Evolutionary conservation across 768 basidiomycete species (phyloP), one percentile per base, ranked within the genome.

Genomic region (Tricholoma hemisulphureum): DNA sequence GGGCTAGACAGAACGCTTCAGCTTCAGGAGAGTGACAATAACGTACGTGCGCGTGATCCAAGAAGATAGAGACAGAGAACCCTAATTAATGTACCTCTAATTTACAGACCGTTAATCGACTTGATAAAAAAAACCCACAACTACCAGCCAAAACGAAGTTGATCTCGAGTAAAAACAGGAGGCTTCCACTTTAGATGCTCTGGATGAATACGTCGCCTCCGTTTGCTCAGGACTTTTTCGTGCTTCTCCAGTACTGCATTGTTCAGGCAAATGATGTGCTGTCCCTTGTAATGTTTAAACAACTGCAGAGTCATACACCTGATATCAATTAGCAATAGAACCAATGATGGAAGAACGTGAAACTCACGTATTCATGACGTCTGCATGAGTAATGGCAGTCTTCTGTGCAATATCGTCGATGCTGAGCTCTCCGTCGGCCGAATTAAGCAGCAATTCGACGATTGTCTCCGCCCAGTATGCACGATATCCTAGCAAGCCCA

Each of bases 381-480:
- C 97, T 28, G 89, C 87, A 65, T 96, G 95, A 4, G 93, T 95
- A 71, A 99, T 95, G 14, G 92, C 82, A 3, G 96, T 98, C 76
- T 86, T 90, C 73, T 95, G 91, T 8, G 97, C 95, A 63, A 99
- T 95, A 67, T 98, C 97, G 66, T 99, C 97, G 64, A 99, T 89
- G 70, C 89, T 93, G 55, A 98, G 78, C 64, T 93, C 91, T 37
- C 82, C 82, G 53, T 91, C 89, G 53, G 87, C 83, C 14, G 84
- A 81, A 59, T 80, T 83, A 60, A 96, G 74, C 45, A 99, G 76
- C 28, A 95, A 78, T 57, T 98, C 95, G 66, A 98, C 87, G 66
- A 98, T 98, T 51, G 89, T 91, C 72, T 98, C 95, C 51, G 91
- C 90, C 97, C 97, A 99, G 67, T 95, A 99, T 32, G 96, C 92